Percentiles rank a stretch among this genome's conserved stretches.
Conservation (phyloP, 129 eudicot genomes). For the Erigeron canadensis region DNA sequence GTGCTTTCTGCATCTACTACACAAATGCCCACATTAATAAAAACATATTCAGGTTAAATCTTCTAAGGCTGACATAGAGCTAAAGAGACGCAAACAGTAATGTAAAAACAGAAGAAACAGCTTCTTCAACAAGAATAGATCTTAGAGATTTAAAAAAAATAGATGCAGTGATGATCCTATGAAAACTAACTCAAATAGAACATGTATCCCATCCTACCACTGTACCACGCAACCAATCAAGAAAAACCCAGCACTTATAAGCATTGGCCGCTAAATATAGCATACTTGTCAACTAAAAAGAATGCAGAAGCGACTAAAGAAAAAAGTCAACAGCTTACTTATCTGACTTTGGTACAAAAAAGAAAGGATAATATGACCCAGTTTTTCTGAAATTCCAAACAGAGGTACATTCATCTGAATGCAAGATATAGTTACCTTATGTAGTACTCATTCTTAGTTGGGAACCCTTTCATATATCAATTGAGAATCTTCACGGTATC, state of each 20-base stretch:
- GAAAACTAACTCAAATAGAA: background rate
- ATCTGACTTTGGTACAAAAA: slow-evolving; percentile 3
- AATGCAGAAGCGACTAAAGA: background rate
- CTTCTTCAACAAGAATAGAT: background rate
- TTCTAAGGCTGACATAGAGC: background rate
- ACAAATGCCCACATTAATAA: background rate
- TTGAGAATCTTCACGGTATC: too few relatives aligned
- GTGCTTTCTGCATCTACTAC: background rate
- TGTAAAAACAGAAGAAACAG: background rate
- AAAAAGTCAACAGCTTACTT: slow-evolving; percentile 4
- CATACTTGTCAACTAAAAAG: background rate
- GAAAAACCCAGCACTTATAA: background rate
- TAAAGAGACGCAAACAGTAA: background rate
- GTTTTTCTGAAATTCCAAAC: background rate
- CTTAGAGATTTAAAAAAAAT: background rate
- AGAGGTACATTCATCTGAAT: slow-evolving; percentile 6
- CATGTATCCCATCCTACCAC: background rate
- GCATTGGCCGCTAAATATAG: background rate
- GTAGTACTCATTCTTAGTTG: too few relatives aligned
- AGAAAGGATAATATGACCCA: background rate
- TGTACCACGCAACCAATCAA: slow-evolving; percentile 5
- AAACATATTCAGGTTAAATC: background rate
- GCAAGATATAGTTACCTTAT: background rate
- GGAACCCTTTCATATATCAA: too few relatives aligned
- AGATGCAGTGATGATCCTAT: background rate